phyloP scores from a whole-genome alignment of 345 rosid species.

The Corchorus capsularis region DNA sequence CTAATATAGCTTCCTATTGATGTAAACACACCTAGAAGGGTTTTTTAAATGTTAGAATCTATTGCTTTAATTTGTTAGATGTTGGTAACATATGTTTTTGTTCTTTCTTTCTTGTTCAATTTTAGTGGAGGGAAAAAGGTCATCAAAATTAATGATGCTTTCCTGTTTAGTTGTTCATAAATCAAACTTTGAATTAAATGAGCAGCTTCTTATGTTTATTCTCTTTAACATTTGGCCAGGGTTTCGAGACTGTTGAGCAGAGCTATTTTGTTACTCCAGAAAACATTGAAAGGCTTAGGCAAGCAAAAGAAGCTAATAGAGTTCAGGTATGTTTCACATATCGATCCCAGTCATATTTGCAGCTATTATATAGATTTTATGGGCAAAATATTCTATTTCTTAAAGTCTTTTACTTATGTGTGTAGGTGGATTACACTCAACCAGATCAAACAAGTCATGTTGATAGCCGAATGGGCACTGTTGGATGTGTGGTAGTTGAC shows the following conservation, averaged over 20 bases:
- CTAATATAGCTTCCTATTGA: background rate
- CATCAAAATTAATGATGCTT: background rate
- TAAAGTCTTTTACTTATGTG: background rate
- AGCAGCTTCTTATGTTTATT: background rate
- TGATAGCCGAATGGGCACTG: conserved; percentile 77
- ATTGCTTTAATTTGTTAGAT: background rate
- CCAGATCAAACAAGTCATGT: conserved; percentile 47
- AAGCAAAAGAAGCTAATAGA: conserved; percentile 76
- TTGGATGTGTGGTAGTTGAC: conserved; percentile 96
- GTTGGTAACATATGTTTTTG: background rate
- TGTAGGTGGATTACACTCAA: conserved; percentile 74
- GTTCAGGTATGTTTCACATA: conserved; percentile 53
- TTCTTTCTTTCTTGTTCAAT: conserved; percentile 1
- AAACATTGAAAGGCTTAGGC: conserved; percentile 76
- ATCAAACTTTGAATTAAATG: background rate
- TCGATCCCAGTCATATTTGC: background rate
- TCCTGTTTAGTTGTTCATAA: background rate
- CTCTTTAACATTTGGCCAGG: conserved; percentile 43
- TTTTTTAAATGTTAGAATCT: too few species aligned
- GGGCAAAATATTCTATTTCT: background rate
- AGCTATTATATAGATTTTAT: background rate
- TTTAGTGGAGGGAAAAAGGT: background rate
- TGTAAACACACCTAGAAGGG: background rate
- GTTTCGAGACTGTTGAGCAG: conserved; percentile 65
- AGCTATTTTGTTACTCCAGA: conserved; percentile 76